Evolutionary conservation across 805 yeast genomes (phyloP), one percentile per base, ranked within the genome.

Genomic region (Ogataea nakhonphanomensis): DNA sequence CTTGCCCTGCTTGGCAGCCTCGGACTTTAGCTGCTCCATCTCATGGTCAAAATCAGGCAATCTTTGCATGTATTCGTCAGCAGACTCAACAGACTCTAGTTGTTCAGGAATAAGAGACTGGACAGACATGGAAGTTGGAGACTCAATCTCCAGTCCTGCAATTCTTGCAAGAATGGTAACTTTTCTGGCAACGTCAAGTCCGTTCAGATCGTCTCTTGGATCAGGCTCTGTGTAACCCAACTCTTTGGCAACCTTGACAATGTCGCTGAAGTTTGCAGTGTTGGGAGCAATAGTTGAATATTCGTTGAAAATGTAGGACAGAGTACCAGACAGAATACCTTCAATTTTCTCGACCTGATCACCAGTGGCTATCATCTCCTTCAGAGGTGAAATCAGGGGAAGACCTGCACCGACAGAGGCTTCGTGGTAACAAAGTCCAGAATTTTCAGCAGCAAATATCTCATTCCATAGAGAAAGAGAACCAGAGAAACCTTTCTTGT

Each of bases 371-470:
- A 93, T 73, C 66, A 91, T 74, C 62, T 93, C 99, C 59, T 81
- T 85, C 58, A 93, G 70, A 37, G 96, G 84, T 34, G 88, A 82
- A 55, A 93, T 81, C 47, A 93, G 79, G 45, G 99, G 99, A 62
- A 93, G 74, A 43, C 98, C 99, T 30, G 99, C 99, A 59, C 98
- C 98, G 44, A 93, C 98, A 7, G 97, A 88, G 36, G 99, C 95
- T 73, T 93, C 99, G 60, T 93, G 99, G 73, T 89, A 91, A 32
- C 89, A 95, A 48, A 91, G 72, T 29, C 88, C 90, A 35, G 80
- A 81, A 27, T 70, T 73, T 25, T 84, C 74, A 37, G 65, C 64
- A 25, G 62, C 58, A 55, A 86, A 86, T 40, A 93, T 78, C 37
- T 74, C 72, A 41, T 86, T 76, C 97, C 98, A 93, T 9, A 81